These are phyloP conservation scores for Dictyostelium firmibasis DNA, from an alignment of 78 protist species.

Conservation along the genomic window DNA sequence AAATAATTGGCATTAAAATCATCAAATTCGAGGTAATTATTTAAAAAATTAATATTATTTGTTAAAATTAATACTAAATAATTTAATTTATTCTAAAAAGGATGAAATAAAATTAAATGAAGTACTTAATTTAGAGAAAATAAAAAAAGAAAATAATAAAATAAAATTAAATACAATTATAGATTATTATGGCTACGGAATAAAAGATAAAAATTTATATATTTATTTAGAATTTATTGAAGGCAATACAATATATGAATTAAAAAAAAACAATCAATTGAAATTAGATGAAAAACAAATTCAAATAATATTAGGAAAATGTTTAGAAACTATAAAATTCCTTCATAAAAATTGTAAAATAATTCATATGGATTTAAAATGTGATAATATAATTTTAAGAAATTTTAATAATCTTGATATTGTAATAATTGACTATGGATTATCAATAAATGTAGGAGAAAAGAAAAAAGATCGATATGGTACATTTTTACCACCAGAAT, in stretches of 20 bases:
- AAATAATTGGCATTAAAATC: not conserved
- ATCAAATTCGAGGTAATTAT: not conserved
- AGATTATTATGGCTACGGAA: not conserved
- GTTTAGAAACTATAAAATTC: not conserved
- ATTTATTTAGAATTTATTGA: not conserved
- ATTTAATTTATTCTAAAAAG: not conserved
- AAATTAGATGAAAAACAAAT: not conserved
- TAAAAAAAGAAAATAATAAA: not conserved
- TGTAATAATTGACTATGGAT: not conserved
- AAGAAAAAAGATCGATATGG: not conserved
- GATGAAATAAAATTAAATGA: not conserved
- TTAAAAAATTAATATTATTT: too few relatives aligned
- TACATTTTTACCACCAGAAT: not conserved
- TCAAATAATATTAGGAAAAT: too few relatives aligned
- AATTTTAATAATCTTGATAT: not conserved
- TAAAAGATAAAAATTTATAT: not conserved
- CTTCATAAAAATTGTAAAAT: not conserved
- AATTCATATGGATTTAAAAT: not conserved
- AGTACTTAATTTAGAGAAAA: not conserved
- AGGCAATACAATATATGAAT: not conserved
- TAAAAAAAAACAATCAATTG: too few relatives aligned
- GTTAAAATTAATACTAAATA: too few relatives aligned
- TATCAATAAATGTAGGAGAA: not conserved
- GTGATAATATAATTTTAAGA: not conserved
- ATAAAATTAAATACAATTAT: not conserved